Conservation (phyloP, 257 asterid genomes). For the Lavandula angustifolia region DNA sequence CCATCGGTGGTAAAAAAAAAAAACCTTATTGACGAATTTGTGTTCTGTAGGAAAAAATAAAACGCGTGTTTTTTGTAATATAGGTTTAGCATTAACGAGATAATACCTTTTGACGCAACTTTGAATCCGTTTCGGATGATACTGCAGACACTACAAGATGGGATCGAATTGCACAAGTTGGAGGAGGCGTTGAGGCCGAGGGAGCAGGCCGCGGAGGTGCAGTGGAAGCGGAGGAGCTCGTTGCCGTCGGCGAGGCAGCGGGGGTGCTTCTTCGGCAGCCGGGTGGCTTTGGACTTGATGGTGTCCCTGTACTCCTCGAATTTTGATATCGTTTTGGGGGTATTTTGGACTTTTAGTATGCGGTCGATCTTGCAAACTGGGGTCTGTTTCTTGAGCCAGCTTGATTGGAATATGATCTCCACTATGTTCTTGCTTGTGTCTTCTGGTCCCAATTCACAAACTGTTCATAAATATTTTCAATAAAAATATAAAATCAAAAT, state of each 20-base stretch:
- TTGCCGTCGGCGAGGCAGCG: conserved; percentile 93
- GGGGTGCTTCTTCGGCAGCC: conserved; percentile 72
- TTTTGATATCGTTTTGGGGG: conserved; percentile 68
- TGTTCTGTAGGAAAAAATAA: too few relatives aligned
- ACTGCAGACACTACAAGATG: conserved; percentile 59
- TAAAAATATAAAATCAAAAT: too few relatives aligned
- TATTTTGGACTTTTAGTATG: conserved; percentile 72
- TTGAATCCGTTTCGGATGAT: conserved; percentile 71
- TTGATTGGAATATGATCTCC: conserved; percentile 91
- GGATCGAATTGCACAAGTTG: conserved; percentile 71
- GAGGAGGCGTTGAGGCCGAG: conserved; percentile 83
- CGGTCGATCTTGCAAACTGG: conserved; percentile 85
- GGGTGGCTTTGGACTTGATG: conserved; percentile 70
- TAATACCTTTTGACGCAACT: conserved; percentile 38
- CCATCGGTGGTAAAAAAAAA: too few relatives aligned
- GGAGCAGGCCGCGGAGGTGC: conserved; percentile 74
- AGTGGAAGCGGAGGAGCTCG: conserved; percentile 82
- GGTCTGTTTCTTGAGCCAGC: conserved; percentile 76
- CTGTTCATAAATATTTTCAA: too few relatives aligned
- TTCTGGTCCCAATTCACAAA: conserved; percentile 75
- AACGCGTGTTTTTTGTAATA: too few relatives aligned
- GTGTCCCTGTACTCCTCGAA: conserved; percentile 82
- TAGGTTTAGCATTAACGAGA: too few relatives aligned
- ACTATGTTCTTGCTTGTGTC: conserved; percentile 95
- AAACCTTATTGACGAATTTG: too few relatives aligned